phyloP scores from a whole-genome alignment of 441 rosid species.

The Metrosideros polymorpha region DNA sequence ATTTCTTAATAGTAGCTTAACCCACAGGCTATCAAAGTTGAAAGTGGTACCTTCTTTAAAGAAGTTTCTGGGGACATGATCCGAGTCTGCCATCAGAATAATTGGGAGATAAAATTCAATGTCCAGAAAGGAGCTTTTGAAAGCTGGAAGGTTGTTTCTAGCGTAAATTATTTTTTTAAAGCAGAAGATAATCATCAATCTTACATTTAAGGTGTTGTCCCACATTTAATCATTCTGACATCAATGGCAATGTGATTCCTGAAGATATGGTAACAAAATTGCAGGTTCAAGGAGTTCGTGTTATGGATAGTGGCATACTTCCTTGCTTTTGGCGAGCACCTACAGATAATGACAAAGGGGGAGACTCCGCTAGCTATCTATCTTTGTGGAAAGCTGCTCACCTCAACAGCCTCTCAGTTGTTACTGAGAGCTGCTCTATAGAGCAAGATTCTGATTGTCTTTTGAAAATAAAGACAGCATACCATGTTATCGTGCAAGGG shows the following conservation, averaged over 20 bases:
- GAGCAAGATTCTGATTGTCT: conserved; percentile 24
- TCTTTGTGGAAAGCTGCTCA: conserved; percentile 75
- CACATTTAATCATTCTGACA: neutral
- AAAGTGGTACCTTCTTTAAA: conserved; percentile 25
- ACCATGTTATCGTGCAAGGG: conserved; percentile 28
- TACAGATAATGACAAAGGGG: conserved; percentile 96
- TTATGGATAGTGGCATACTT: conserved; percentile 61
- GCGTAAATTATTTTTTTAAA: neutral
- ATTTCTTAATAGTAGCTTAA: neutral
- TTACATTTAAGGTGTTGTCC: neutral
- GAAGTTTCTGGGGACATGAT: conserved; percentile 48
- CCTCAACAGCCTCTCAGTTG: conserved; percentile 41
- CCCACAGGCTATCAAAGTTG: conserved; percentile 47
- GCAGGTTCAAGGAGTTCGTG: conserved; percentile 65
- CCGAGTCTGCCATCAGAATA: conserved; percentile 39
- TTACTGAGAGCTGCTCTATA: conserved; percentile 55
- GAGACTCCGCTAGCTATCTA: conserved; percentile 60
- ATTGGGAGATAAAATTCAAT: conserved; percentile 70
- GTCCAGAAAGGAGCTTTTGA: conserved; percentile 51
- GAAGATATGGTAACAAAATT: conserved; percentile 8
- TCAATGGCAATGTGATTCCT: neutral
- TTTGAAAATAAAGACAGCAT: conserved; percentile 47
- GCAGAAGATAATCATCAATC: neutral
- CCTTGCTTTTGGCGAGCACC: conserved; percentile 99
- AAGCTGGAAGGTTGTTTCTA: conserved; percentile 70